A percentile compares a stretch with the other conserved stretches of the same genome.
phyloP scores from a whole-genome alignment of 805 yeast species.

The Suhomyces canberraensis region DNA sequence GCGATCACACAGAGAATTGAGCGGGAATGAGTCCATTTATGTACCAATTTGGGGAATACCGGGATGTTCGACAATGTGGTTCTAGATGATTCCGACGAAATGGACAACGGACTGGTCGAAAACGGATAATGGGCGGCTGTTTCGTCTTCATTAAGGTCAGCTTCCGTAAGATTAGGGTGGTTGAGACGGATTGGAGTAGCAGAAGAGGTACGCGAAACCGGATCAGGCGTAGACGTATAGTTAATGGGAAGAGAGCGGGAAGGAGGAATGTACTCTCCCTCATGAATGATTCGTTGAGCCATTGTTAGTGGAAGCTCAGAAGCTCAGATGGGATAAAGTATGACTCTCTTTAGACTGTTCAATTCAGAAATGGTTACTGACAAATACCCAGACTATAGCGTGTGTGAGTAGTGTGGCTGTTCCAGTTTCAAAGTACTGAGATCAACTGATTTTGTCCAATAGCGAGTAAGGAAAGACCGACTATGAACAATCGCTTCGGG shows the following conservation, averaged over 20 bases:
- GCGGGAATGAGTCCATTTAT: slow-evolving; percentile 72
- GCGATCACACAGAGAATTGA: slow-evolving; percentile 72
- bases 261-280: slow-evolving; percentile 32
- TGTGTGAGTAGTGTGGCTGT: too few relatives aligned
- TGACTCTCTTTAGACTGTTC: too few relatives aligned
- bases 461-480: too few relatives aligned
- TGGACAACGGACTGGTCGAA: slow-evolving; percentile 1
- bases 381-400: too few relatives aligned
- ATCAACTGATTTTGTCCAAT: too few relatives aligned
- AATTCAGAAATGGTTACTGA: too few relatives aligned
- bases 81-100: slow-evolving; percentile 3
- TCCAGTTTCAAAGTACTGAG: too few relatives aligned
- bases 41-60: slow-evolving; percentile 26
- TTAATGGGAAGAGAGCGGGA: slow-evolving; percentile 27
- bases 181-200: slow-evolving; percentile 22
- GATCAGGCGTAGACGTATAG: slow-evolving; percentile 17
- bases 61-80: neutral
- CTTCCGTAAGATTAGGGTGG: slow-evolving; percentile 18
- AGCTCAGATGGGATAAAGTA: too few relatives aligned
- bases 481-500: too few relatives aligned
- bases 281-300: slow-evolving; percentile 32
- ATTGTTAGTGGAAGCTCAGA: too few relatives aligned
- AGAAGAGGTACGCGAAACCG: slow-evolving; percentile 10
- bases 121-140: neutral
- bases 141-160: slow-evolving; percentile 6